Evolutionary conservation across 768 basidiomycete species (phyloP), one percentile per base, ranked within the genome.

Genomic region (Gloeophyllum trabeum): DNA sequence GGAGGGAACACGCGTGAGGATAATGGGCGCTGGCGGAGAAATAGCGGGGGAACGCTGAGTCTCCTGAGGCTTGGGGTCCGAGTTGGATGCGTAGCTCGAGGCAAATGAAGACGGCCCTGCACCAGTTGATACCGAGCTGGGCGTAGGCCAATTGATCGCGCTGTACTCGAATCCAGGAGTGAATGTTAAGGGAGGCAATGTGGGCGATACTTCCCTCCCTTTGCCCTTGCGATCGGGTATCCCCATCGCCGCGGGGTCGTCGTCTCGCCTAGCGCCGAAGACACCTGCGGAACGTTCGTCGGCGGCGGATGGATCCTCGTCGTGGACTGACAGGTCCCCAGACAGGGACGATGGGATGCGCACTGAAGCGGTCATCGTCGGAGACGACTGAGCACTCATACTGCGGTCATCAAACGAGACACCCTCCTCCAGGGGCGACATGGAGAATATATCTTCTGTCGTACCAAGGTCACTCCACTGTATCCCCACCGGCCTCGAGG

Each of bases 171-270:
- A 64, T 43, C 67, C 65, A 26, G 73, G 64, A 40, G 73, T 65
- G 52, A 87, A 77, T 24, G 69, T 61, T 45, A 84, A 64, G 47
- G 82, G 80, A 45, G 83, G 80, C 46, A 84, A 67, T 54, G 66
- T 65, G 44, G 82, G 77, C 36, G 79, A 73, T 24, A 54, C 45
- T 54, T 66, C 62, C 50, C 54, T 60, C 41, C 66, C 78, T 60
- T 72, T 82, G 51, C 69, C 76, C 61, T 81, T 86, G 52, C 51
- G 55, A 48, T 45, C 35, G 50, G 28, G 30, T 30, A n/a, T 43
- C 25, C 24, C 24, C 23, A 34, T 41, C 23, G 20, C 14, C 44
- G 34, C 44, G 48, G 3, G 42, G 40, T 34, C 45, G 23, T 42
- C 36, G 14, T 30, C n/a, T n/a, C n/a, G n/a, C n/a, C n/a, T n/a